Conservation (phyloP, 192 early-diverging fungal species). For the Rhizophagus prolifer region DNA sequence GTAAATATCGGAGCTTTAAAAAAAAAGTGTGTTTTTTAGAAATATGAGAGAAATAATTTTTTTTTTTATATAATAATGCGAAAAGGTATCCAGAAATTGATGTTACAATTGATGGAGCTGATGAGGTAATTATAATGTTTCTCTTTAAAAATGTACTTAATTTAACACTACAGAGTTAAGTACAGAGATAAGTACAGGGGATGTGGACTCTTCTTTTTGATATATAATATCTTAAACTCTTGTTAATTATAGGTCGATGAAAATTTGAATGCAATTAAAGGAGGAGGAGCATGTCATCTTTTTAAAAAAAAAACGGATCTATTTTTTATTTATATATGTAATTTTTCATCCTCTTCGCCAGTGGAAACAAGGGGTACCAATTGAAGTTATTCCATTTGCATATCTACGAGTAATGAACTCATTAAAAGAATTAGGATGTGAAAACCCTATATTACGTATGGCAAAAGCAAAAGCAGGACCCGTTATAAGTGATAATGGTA, state of each 20-base stretch:
- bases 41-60: not conserved
- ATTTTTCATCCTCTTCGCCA: conserved; percentile 34
- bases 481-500: conserved; percentile 91
- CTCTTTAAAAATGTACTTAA: not conserved
- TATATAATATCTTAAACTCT: not conserved
- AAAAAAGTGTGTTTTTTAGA: conserved; percentile 13
- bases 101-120: conserved; percentile 92
- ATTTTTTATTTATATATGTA: not conserved
- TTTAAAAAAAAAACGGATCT: not conserved
- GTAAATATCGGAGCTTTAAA: conserved; percentile 44
- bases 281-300: conserved; percentile 91
- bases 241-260: conserved; percentile 62
- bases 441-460: conserved; percentile 74
- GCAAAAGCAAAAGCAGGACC: conserved; percentile 88
- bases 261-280: conserved; percentile 90
- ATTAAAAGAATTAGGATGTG: conserved; percentile 42
- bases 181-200: too few relatives aligned
- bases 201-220: too few relatives aligned
- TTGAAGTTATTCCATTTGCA: conserved; percentile 87
- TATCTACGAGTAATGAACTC: conserved; percentile 66
- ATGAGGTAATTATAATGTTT: conserved; percentile 52
- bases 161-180: not conserved
- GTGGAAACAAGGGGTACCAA: conserved; percentile 88
- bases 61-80: not conserved
- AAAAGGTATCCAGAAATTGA: conserved; percentile 74